Evolutionary conservation across 805 yeast species (phyloP).

Genomic region (Jamesozyma rosinii): DNA sequence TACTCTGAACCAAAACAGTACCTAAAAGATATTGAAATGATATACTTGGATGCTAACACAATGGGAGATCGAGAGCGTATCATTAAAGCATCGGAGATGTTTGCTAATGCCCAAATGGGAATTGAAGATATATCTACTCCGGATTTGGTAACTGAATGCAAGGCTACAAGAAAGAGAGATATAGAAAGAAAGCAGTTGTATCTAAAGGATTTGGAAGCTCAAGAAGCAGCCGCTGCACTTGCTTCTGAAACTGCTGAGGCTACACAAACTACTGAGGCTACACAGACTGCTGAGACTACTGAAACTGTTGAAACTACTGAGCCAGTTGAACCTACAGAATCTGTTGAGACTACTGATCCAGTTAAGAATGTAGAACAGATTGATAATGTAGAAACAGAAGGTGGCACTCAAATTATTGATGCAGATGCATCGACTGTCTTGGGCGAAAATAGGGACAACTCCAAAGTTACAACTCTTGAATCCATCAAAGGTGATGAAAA

Average conservation of each 20-base stretch:
- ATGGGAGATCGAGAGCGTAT: constrained; percentile 77
- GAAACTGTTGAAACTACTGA: too few relatives aligned
- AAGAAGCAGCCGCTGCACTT: not conserved
- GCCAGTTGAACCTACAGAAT: too few relatives aligned
- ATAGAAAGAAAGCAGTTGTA: constrained; percentile 37
- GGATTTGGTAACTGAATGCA: constrained; percentile 67
- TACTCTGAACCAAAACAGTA: constrained; percentile 90
- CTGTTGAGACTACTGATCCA: not conserved
- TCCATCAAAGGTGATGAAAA: not conserved
- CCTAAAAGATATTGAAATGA: constrained; percentile 73
- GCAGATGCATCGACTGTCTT: too few relatives aligned
- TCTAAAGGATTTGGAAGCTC: constrained; percentile 24
- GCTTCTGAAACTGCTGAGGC: constrained; percentile 1
- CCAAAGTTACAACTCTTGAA: too few relatives aligned
- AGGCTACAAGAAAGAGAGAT: constrained; percentile 61
- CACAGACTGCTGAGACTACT: too few relatives aligned
- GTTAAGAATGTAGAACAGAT: not conserved
- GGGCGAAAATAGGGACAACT: not conserved
- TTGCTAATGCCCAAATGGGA: constrained; percentile 91
- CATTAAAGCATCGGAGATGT: constrained; percentile 83
- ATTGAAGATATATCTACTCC: constrained; percentile 71
- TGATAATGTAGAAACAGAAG: not conserved
- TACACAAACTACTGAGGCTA: constrained; percentile 4
- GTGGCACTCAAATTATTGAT: not conserved
- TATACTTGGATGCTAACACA: constrained; percentile 65